Conservation (phyloP, 495 filamentous ascomycete genomes). For the Podospora appendiculata region DNA sequence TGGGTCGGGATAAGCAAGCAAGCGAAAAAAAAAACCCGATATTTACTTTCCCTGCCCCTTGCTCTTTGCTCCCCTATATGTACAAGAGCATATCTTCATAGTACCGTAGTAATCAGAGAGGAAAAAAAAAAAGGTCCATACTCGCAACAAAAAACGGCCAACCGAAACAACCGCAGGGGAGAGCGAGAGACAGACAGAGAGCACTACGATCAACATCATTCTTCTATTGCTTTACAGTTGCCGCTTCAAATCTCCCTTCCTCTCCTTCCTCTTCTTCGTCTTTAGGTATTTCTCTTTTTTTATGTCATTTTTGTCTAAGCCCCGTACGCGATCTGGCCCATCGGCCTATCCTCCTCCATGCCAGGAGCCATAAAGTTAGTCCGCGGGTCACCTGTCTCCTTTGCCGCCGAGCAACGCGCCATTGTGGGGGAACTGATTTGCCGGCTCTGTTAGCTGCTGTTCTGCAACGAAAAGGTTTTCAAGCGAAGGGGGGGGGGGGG, state of each 20-base stretch:
- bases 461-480: not conserved
- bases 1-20: no score
- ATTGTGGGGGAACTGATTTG: constrained; percentile 82
- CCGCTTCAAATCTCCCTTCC: not conserved
- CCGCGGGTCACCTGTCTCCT: constrained; percentile 58
- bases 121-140: no score
- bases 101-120: no score
- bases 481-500: no score
- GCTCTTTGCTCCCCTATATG: no score
- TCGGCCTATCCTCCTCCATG: constrained; percentile 43
- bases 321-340: constrained; percentile 45
- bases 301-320: constrained; percentile 14
- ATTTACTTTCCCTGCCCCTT: no score
- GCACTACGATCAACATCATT: not conserved
- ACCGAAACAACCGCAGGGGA: no score
- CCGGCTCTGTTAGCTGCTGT: constrained; percentile 1
- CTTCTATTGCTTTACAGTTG: constrained; percentile 2
- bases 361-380: constrained; percentile 86
- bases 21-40: no score
- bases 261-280: not conserved
- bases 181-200: no score
- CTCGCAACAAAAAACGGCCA: no score
- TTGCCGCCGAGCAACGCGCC: constrained; percentile 88
- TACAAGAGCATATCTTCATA: no score
- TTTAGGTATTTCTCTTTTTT: not conserved